A percentile compares a stretch with the other conserved stretches of the same genome.
phyloP scores from a whole-genome alignment of 306 rosid species.

The Acacia melanoxylon region DNA sequence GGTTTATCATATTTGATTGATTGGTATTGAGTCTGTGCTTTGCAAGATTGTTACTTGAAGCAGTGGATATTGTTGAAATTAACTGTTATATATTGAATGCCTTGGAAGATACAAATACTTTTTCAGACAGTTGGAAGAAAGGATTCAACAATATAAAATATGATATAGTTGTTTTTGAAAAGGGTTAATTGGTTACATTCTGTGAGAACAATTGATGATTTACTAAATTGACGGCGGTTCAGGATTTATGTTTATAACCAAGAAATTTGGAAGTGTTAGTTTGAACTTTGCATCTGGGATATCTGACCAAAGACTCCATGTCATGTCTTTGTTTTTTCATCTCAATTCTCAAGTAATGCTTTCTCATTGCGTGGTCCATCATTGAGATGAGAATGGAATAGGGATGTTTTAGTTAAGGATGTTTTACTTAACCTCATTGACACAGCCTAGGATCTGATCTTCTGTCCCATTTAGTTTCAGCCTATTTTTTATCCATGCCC shows the following conservation, averaged over 20 bases:
- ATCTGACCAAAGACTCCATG: slow-evolving; percentile 6
- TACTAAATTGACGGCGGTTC: neutral
- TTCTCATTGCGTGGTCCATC: slow-evolving; percentile 1
- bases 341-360: neutral
- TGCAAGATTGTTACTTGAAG: neutral
- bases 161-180: slow-evolving; percentile 10
- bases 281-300: neutral
- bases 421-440: slow-evolving; percentile 42
- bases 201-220: neutral
- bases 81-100: neutral
- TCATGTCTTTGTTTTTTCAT: neutral
- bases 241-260: slow-evolving; percentile 14
- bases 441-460: slow-evolving; percentile 51
- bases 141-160: slow-evolving; percentile 18
- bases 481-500: slow-evolving; percentile 59
- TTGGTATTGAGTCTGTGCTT: neutral
- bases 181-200: slow-evolving; percentile 4
- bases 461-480: slow-evolving; percentile 52
- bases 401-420: neutral
- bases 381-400: neutral
- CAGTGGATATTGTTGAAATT: slow-evolving; percentile 1
- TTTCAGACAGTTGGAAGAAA: neutral
- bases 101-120: neutral
- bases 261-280: slow-evolving; percentile 1
- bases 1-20: neutral